A percentile compares a stretch with the other conserved stretches of the same genome.
These are phyloP conservation scores for Saccharomycopsis microspora DNA, from an alignment of 805 yeast species.

Conservation along the genomic window DNA sequence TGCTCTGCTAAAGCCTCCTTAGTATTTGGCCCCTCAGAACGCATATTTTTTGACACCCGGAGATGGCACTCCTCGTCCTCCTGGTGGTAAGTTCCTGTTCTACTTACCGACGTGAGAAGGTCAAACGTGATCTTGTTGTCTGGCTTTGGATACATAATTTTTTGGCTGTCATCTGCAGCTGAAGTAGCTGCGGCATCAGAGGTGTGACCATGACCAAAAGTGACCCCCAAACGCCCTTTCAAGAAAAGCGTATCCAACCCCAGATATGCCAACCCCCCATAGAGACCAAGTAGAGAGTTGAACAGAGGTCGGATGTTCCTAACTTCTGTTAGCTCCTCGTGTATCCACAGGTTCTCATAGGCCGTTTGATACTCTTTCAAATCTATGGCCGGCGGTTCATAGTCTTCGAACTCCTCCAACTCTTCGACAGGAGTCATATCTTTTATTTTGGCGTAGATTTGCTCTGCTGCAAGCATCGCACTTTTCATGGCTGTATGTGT, in stretches of 20 bases:
- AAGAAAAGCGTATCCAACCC: constrained; percentile 75
- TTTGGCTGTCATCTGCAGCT: constrained; percentile 51
- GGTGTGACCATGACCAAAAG: constrained; percentile 44
- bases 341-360: constrained; percentile 73
- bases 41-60: constrained; percentile 32
- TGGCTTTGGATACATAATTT: constrained; percentile 89
- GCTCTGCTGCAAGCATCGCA: constrained; percentile 91
- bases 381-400: constrained; percentile 18
- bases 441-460: constrained; percentile 46
- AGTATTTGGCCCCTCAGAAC: constrained; percentile 19
- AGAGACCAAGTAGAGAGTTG: constrained; percentile 57
- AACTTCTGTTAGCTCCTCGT: constrained; percentile 70
- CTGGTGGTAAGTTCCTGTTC: constrained; percentile 94
- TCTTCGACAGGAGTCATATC: constrained; percentile 22
- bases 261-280: constrained; percentile 76
- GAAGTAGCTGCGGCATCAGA: constrained; percentile 68
- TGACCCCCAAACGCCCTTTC: constrained; percentile 80
- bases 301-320: constrained; percentile 93
- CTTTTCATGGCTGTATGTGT: constrained; percentile 96
- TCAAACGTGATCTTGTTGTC: constrained; percentile 92
- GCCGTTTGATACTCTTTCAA: constrained; percentile 50
- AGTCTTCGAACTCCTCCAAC: constrained; percentile 31
- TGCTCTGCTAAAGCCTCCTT: constrained; percentile 17
- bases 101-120: constrained; percentile 82
- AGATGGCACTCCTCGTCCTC: constrained; percentile 91